Evolutionary conservation across 108 stramenopile species (phyloP).

Genomic region (Aurantiochytrium sp.): DNA sequence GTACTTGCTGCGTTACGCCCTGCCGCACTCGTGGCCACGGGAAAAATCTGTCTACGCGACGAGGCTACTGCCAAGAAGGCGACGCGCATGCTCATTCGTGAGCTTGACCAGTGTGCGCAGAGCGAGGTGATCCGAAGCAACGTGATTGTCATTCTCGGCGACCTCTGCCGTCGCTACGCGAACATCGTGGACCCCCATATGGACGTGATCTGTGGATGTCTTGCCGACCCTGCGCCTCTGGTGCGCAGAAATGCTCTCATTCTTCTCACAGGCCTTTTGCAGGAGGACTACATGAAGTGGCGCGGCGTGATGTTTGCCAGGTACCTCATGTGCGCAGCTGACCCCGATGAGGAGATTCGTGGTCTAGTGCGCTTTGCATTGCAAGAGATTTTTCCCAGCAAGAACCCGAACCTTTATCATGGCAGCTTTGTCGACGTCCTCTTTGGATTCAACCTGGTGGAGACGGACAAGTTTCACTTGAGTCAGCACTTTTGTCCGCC

Average conservation of each 20-base stretch:
- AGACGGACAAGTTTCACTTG: neutral
- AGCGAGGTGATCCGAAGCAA: neutral
- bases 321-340: conserved; percentile 1
- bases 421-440: neutral
- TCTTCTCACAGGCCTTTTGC: neutral
- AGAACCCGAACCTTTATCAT: neutral
- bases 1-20: neutral
- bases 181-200: conserved; percentile 4
- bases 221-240: neutral
- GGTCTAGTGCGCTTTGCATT: neutral
- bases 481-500: neutral
- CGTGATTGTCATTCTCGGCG: conserved; percentile 10
- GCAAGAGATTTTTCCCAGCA: neutral
- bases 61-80: neutral
- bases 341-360: neutral
- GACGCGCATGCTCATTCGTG: neutral
- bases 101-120: conserved; percentile 6
- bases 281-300: conserved; percentile 16
- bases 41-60: conserved; percentile 2
- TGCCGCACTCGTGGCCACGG: neutral
- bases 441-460: neutral
- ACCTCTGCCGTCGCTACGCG: neutral
- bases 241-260: neutral
- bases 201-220: neutral
- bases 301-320: neutral